Conservation (phyloP, 345 rosid species). For the Lagerstroemia speciosa region DNA sequence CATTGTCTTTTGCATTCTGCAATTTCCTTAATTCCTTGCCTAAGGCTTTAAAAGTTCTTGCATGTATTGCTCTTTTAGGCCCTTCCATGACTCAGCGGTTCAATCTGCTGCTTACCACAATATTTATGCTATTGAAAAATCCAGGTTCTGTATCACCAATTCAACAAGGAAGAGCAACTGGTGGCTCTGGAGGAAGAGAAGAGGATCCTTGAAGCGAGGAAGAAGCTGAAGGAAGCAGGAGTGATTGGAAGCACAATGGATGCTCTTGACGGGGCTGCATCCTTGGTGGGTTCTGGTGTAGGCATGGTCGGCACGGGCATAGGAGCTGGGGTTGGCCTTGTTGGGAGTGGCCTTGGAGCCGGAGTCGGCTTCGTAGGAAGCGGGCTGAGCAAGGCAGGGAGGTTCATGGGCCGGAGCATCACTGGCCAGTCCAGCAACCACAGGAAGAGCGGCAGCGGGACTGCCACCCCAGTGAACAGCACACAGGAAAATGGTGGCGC, state of each 20-base stretch:
- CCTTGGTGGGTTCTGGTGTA: conserved; percentile 38
- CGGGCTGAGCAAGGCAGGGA: conserved; percentile 79
- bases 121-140: background rate
- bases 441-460: conserved; percentile 43
- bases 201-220: conserved; percentile 64
- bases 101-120: background rate
- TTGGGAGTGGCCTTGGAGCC: conserved; percentile 61
- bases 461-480: conserved; percentile 63
- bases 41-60: background rate
- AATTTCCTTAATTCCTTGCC: no score
- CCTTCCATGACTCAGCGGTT: background rate
- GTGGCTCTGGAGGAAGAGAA: conserved; percentile 85
- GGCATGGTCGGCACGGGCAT: conserved; percentile 55
- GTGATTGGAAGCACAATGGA: conserved; percentile 92
- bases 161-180: conserved; percentile 67
- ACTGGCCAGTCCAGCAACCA: conserved; percentile 56
- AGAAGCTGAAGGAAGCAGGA: conserved; percentile 83
- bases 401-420: conserved; percentile 73
- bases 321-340: conserved; percentile 69
- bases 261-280: conserved; percentile 64
- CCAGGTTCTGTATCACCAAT: conserved; percentile 67
- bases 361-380: conserved; percentile 75
- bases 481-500: conserved; percentile 57
- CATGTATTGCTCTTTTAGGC: no score
- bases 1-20: no score